Evolutionary conservation across 2,329 filamentous ascomycete genomes (phyloP).

Genomic region (Chaetomiaceae sp.): DNA sequence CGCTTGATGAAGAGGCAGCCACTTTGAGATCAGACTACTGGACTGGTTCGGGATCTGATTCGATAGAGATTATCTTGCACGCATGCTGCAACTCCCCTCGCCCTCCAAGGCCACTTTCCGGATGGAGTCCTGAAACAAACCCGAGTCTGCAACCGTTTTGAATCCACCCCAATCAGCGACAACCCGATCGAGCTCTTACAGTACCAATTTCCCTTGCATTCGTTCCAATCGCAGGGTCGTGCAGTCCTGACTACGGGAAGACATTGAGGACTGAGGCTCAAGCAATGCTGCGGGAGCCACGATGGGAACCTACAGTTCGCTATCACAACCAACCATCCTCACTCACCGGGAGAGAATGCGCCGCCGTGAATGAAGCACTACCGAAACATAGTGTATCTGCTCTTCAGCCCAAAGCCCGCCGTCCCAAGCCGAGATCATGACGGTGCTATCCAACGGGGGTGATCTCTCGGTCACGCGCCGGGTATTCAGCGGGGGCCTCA

Average conservation of each 20-base stretch:
- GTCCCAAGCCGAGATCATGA: background rate
- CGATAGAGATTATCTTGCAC: background rate
- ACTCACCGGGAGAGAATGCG: background rate
- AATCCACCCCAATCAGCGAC: background rate
- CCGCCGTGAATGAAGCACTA: background rate
- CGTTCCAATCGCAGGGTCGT: background rate
- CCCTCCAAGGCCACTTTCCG: background rate
- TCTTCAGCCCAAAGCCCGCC: background rate
- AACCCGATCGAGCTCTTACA: too few species aligned
- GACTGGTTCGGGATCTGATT: background rate
- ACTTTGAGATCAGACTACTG: background rate
- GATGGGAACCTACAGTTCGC: too few species aligned
- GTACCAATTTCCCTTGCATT: too few species aligned
- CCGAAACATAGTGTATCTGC: background rate
- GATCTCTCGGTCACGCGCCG: conserved; percentile 5
- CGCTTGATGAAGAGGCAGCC: background rate
- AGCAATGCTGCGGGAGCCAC: background rate
- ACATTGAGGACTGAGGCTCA: conserved; percentile 4
- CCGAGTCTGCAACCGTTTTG: background rate
- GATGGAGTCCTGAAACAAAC: conserved; percentile 7
- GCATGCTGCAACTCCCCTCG: background rate
- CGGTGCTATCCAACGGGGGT: background rate
- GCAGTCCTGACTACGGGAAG: background rate
- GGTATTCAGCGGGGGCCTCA: background rate
- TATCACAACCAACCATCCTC: too few species aligned